phyloP scores from a whole-genome alignment of 2,329 filamentous ascomycete genomes.

The Fusarium robinianum region DNA sequence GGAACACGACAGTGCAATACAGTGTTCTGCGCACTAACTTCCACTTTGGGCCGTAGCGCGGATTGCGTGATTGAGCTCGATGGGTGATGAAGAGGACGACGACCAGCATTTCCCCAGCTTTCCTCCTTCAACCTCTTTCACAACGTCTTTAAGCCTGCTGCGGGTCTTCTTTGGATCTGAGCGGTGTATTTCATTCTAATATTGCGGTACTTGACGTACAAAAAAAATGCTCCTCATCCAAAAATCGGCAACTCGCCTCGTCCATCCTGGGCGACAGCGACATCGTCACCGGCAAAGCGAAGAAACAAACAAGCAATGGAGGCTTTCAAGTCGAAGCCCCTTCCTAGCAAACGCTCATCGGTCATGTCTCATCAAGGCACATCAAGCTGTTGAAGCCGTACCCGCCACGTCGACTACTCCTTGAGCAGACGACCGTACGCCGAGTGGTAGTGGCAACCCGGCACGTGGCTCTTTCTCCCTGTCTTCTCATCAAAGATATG shows the following conservation, averaged over 20 bases:
- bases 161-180: constrained; percentile 24
- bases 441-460: constrained; percentile 74
- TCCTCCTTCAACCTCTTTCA: constrained; percentile 25
- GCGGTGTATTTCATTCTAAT: constrained; percentile 26
- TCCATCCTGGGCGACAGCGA: constrained; percentile 8
- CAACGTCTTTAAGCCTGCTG: constrained; percentile 18
- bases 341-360: constrained; percentile 23
- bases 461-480: constrained; percentile 72
- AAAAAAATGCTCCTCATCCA: constrained; percentile 1
- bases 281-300: constrained; percentile 3
- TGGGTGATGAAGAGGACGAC: constrained; percentile 11
- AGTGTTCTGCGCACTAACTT: constrained; percentile 6
- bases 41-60: constrained; percentile 19
- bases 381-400: constrained; percentile 9
- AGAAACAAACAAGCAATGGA: constrained; percentile 14
- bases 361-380: constrained; percentile 29
- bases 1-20: constrained; percentile 9
- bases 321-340: constrained; percentile 5
- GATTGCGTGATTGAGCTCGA: constrained; percentile 28
- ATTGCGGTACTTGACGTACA: constrained; percentile 17
- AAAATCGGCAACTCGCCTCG: constrained; percentile 4
- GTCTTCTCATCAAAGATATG: constrained; percentile 79
- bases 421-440: constrained; percentile 57
- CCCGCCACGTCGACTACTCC: constrained; percentile 31
- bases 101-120: constrained; percentile 12